A percentile compares a stretch with the other conserved stretches of the same genome.
Conservation (phyloP, 2,329 filamentous ascomycete genomes). For the Aspergillus versicolor region DNA sequence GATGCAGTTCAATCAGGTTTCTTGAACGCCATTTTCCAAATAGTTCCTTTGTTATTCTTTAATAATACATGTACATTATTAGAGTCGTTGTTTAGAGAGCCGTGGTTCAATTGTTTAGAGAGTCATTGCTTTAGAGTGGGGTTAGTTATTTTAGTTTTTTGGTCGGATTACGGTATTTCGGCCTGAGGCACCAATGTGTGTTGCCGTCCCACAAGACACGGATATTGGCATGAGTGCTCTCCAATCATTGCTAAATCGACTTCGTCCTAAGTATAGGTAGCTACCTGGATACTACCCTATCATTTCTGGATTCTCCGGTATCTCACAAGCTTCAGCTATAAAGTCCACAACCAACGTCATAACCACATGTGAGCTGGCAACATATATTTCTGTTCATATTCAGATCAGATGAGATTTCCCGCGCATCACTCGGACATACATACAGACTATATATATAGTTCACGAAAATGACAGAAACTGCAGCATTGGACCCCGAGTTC, state of each 20-base stretch:
- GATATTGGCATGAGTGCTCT: not conserved
- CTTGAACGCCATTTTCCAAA: not conserved
- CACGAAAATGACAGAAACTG: not conserved
- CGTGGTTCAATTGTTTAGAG: not conserved
- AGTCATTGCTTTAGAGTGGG: not conserved
- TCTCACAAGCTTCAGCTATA: no score
- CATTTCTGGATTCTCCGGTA: no score
- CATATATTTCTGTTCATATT: no score
- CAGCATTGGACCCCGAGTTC: not conserved
- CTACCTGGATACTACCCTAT: not conserved
- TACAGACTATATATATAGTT: not conserved
- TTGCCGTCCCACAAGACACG: not conserved
- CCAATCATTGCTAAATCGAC: no score
- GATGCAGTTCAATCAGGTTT: not conserved
- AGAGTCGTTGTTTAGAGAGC: not conserved
- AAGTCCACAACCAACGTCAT: no score
- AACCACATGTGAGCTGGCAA: no score
- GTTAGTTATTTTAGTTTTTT: not conserved
- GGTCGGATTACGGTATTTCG: no score
- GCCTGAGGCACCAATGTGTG: not conserved
- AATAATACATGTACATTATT: not conserved
- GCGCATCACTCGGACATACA: not conserved
- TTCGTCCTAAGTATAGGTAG: not conserved
- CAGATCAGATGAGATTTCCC: no score
- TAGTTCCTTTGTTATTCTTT: not conserved